A percentile compares a stretch with the other conserved stretches of the same genome.
phyloP scores from a whole-genome alignment of 345 rosid genomes.

The Triadica sebifera region DNA sequence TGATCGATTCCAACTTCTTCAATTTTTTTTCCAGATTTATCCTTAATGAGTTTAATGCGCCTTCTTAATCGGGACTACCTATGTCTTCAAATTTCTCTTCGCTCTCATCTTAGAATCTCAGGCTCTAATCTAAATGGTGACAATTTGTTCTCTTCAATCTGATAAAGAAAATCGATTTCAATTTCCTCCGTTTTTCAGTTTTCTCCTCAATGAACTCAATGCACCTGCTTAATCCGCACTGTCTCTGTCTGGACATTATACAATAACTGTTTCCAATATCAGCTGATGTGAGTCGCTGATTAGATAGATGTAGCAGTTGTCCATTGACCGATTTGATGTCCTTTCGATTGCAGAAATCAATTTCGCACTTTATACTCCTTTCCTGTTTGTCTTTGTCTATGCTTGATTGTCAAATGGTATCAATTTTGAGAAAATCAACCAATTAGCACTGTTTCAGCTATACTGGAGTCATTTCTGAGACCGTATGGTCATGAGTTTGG shows the following conservation, averaged over 20 bases:
- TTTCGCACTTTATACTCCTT: no score
- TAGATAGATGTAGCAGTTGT: background rate
- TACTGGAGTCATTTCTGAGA: no score
- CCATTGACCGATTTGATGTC: background rate
- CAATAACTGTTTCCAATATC: background rate
- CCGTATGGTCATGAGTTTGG: background rate
- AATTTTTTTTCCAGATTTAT: background rate
- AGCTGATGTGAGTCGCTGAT: background rate
- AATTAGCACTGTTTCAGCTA: background rate
- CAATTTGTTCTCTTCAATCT: background rate
- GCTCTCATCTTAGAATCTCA: background rate
- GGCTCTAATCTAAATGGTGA: background rate
- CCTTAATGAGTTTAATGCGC: background rate
- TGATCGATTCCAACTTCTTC: background rate
- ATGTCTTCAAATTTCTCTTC: background rate
- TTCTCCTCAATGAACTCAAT: background rate
- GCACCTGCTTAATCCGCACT: background rate
- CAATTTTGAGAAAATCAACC: background rate
- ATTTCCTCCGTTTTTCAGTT: background rate
- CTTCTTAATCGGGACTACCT: background rate
- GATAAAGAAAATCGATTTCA: background rate
- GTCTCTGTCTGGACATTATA: background rate
- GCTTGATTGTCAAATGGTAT: background rate
- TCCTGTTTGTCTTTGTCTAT: background rate
- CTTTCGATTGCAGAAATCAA: background rate